Conservation (phyloP, 2,329 filamentous ascomycete species). For the Ophiocordyceps australis region DNA sequence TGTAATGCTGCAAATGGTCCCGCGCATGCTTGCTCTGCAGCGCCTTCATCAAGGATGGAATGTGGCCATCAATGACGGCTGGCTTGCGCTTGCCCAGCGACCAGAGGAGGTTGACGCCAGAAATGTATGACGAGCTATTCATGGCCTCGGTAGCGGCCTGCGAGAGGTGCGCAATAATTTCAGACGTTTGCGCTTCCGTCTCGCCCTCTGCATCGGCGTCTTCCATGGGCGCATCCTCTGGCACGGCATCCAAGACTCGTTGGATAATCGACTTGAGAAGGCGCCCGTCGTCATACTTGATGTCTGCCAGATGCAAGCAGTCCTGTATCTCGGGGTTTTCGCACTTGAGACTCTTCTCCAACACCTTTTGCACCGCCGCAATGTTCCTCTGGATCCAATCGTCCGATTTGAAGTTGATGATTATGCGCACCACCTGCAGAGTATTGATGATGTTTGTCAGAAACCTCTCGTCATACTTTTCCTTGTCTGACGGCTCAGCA, state of each 20-base stretch:
- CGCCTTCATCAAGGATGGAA: conserved; percentile 77
- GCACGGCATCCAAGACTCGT: conserved; percentile 75
- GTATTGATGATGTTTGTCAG: conserved; percentile 83
- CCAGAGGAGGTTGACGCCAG: conserved; percentile 87
- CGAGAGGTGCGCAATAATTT: conserved; percentile 73
- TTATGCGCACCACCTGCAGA: conserved; percentile 76
- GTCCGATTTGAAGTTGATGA: conserved; percentile 72
- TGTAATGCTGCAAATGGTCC: conserved; percentile 73
- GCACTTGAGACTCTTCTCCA: conserved; percentile 77
- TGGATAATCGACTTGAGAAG: conserved; percentile 60
- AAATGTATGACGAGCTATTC: conserved; percentile 62
- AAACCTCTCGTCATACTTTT: conserved; percentile 69
- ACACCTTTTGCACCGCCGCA: conserved; percentile 61
- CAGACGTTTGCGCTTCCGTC: conserved; percentile 62
- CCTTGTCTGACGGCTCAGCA: conserved; percentile 42
- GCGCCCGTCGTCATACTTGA: conserved; percentile 49
- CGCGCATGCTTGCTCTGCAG: conserved; percentile 82
- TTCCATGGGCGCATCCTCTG: conserved; percentile 54
- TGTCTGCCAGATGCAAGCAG: conserved; percentile 61
- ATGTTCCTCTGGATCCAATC: conserved; percentile 80
- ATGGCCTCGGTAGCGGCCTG: conserved; percentile 78
- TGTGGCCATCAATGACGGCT: conserved; percentile 76
- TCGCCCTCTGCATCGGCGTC: conserved; percentile 73
- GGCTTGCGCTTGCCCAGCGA: conserved; percentile 73
- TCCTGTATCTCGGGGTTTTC: conserved; percentile 90